Conservation (phyloP, 495 filamentous ascomycete species). For the Xylaria longipes region DNA sequence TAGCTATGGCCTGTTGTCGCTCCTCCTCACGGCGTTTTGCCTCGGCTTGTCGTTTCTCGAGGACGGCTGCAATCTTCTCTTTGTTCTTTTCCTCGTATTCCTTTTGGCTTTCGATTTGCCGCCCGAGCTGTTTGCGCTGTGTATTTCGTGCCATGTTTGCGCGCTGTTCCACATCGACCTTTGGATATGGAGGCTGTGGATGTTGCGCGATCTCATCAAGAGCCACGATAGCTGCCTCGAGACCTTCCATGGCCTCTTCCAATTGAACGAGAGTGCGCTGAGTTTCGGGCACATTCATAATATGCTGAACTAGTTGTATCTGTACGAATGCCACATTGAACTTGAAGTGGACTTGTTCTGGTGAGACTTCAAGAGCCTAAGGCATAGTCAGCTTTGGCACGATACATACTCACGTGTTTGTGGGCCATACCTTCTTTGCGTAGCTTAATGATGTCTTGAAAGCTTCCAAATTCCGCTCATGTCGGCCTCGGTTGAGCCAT, state of each 20-base stretch:
- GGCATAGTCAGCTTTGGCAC: conserved; percentile 34
- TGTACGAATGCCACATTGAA: conserved; percentile 99
- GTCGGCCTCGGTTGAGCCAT: conserved; percentile 84
- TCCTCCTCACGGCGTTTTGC: conserved; percentile 75
- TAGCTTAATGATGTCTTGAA: conserved; percentile 89
- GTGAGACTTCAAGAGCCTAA: conserved; percentile 75
- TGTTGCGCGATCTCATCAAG: conserved; percentile 81
- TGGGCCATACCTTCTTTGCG: conserved; percentile 67
- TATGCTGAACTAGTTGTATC: conserved; percentile 83
- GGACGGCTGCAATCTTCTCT: conserved; percentile 76
- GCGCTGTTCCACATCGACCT: conserved; percentile 87
- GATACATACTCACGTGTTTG: conserved; percentile 2
- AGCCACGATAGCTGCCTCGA: conserved; percentile 85
- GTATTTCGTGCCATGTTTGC: conserved; percentile 97
- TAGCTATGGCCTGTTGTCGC: conserved; percentile 66
- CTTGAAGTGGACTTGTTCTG: conserved; percentile 86
- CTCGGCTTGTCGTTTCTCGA: conserved; percentile 78
- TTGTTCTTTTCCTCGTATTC: conserved; percentile 96
- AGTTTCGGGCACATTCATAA: conserved; percentile 74
- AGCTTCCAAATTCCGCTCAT: conserved; percentile 76
- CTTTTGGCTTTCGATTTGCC: conserved; percentile 78
- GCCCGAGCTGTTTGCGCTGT: conserved; percentile 86
- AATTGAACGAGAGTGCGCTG: conserved; percentile 82
- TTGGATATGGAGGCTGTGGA: conserved; percentile 89
- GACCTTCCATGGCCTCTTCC: conserved; percentile 75